These are phyloP conservation scores for Eleusine coracana DNA, from an alignment of 176 grass and related monocot species.

Conservation along the genomic window DNA sequence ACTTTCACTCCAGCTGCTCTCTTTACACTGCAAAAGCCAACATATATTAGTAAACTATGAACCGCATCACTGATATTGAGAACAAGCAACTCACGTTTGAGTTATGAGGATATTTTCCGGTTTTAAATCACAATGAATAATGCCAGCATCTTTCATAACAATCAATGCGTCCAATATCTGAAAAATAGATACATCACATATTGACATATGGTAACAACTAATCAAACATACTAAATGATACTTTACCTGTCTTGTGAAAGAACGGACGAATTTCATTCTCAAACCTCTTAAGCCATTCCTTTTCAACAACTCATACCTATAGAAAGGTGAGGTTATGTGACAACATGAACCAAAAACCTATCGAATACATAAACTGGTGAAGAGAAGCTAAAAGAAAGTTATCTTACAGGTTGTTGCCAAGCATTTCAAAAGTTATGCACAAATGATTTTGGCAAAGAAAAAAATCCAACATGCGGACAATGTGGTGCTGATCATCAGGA, in stretches of 20 bases:
- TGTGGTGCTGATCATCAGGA: constrained; percentile 94
- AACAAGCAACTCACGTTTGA: constrained; percentile 61
- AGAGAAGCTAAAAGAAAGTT: constrained; percentile 22
- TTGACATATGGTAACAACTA: constrained; percentile 25
- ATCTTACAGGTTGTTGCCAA: constrained; percentile 94
- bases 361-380: not conserved
- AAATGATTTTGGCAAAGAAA: constrained; percentile 89
- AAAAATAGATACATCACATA: constrained; percentile 31
- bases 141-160: constrained; percentile 95
- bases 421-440: constrained; percentile 99
- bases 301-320: constrained; percentile 90
- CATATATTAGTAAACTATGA: constrained; percentile 37
- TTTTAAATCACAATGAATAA: constrained; percentile 99
- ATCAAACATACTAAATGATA: constrained; percentile 33
- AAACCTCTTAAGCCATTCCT: constrained; percentile 89
- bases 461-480: constrained; percentile 96
- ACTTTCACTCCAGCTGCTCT: constrained; percentile 94
- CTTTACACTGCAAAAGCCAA: constrained; percentile 71
- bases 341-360: constrained; percentile 20
- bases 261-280: constrained; percentile 79
- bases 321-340: constrained; percentile 37
- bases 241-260: constrained; percentile 92
- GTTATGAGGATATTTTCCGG: constrained; percentile 98
- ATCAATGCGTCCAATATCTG: constrained; percentile 95
- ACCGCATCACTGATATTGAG: constrained; percentile 29